These are phyloP conservation scores for Saccharomyces mikatae DNA, from an alignment of 805 yeast species.

Conservation along the genomic window DNA sequence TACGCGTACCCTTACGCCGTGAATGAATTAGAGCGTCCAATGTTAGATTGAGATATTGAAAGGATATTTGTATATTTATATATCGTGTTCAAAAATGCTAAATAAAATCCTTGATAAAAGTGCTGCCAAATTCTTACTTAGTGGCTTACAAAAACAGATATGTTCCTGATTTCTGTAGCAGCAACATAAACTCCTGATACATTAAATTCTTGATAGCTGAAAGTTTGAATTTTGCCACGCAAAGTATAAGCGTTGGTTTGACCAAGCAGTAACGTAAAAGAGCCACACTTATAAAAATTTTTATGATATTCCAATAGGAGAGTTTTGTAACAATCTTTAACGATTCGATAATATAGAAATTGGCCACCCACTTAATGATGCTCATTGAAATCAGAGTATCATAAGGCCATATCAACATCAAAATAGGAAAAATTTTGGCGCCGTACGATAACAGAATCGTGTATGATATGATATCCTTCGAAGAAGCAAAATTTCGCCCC, in stretches of 20 bases:
- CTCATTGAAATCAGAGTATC: constrained; percentile 64
- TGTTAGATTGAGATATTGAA: constrained; percentile 41
- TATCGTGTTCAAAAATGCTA: not conserved
- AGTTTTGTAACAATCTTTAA: constrained; percentile 37
- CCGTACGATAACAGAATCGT: constrained; percentile 71
- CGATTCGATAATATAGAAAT: constrained; percentile 60
- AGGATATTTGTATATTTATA: not conserved
- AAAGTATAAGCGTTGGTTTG: constrained; percentile 15
- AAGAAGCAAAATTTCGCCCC: constrained; percentile 19
- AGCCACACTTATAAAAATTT: constrained; percentile 13
- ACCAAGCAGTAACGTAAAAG: constrained; percentile 13
- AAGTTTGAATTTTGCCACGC: constrained; percentile 9
- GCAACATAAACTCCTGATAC: not conserved
- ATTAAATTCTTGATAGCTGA: not conserved
- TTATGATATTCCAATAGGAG: constrained; percentile 19
- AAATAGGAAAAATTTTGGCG: constrained; percentile 77
- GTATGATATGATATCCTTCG: constrained; percentile 39
- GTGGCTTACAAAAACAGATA: not conserved
- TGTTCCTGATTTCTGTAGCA: not conserved
- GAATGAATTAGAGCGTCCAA: constrained; percentile 73
- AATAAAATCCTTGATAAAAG: not conserved
- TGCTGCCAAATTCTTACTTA: not conserved
- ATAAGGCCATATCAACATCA: constrained; percentile 95
- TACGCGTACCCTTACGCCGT: constrained; percentile 73
- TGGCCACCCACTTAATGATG: constrained; percentile 52